phyloP scores from a whole-genome alignment of 148 eudicot species.

The Silene latifolia region DNA sequence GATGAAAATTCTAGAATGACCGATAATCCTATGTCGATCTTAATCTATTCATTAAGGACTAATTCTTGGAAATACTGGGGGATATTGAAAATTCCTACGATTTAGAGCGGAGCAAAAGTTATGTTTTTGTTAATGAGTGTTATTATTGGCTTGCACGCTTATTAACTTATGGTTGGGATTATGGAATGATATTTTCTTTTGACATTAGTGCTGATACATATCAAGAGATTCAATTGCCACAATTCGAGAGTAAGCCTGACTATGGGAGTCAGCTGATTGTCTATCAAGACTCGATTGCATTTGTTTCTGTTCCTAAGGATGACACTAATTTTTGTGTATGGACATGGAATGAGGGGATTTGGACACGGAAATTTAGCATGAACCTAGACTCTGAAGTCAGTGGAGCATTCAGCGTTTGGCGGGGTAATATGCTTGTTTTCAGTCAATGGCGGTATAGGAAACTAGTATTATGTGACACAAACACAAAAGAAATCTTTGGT shows the following conservation, averaged over 20 bases:
- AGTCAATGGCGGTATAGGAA: background rate
- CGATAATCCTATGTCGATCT: background rate
- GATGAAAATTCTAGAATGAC: background rate
- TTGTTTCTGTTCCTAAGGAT: background rate
- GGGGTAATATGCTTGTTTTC: constrained; percentile 8
- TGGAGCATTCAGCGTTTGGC: constrained; percentile 10
- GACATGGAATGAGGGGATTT: background rate
- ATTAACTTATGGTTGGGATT: background rate
- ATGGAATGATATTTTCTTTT: background rate
- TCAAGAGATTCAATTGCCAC: background rate
- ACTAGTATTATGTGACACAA: constrained; percentile 10
- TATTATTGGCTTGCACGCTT: constrained; percentile 13
- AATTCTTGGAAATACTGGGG: constrained; percentile 26
- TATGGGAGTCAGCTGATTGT: background rate
- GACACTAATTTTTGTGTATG: background rate
- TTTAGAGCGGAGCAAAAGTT: background rate
- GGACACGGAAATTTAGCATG: constrained; percentile 13
- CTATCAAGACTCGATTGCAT: constrained; percentile 9
- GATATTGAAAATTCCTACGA: background rate
- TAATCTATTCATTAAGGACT: constrained; percentile 12
- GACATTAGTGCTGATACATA: constrained; percentile 5
- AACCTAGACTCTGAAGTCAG: background rate
- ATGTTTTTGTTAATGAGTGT: constrained; percentile 13
- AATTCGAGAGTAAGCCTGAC: background rate
- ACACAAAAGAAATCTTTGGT: background rate